phyloP scores from a whole-genome alignment of 2,329 filamentous ascomycete genomes.

The Nectriaceae sp. region DNA sequence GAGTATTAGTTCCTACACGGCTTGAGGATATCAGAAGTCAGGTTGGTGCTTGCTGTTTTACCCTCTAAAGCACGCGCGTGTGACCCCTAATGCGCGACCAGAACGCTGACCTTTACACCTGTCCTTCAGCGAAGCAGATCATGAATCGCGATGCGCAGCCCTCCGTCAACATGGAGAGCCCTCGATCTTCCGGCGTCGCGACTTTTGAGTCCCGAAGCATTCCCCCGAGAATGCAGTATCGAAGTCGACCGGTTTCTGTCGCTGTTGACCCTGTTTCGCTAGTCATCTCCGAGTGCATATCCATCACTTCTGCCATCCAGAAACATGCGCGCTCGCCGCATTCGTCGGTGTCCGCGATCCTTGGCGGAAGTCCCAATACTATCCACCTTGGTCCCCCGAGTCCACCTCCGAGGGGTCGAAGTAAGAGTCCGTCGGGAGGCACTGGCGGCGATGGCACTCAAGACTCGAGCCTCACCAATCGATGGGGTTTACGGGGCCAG shows the following conservation, averaged over 20 bases:
- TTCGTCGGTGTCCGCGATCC: constrained; percentile 92
- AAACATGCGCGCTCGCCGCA: constrained; percentile 96
- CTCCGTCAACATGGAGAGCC: constrained; percentile 27
- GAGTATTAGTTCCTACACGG: constrained; percentile 6
- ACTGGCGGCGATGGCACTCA: constrained; percentile 44
- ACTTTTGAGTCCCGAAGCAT: constrained; percentile 28
- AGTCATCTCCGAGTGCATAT: constrained; percentile 98
- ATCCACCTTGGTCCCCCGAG: constrained; percentile 54
- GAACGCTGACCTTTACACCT: constrained; percentile 17
- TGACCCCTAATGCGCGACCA: no score
- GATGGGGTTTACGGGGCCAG: constrained; percentile 93
- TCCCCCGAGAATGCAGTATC: constrained; percentile 56
- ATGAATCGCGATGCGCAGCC: constrained; percentile 36
- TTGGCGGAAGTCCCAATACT: constrained; percentile 72
- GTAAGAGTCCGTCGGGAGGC: constrained; percentile 40
- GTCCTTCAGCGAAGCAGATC: constrained; percentile 22
- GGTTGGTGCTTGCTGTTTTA: constrained; percentile 11
- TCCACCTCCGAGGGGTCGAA: constrained; percentile 41
- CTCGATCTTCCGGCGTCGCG: constrained; percentile 19
- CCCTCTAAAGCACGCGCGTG: no score
- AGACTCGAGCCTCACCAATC: constrained; percentile 68
- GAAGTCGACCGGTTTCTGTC: constrained; percentile 68
- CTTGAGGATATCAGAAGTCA: constrained; percentile 4
- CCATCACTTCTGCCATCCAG: constrained; percentile 96
- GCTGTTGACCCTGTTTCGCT: constrained; percentile 89